These are phyloP conservation scores for Anthracocystis setariae DNA, from an alignment of 1,284 basidiomycete species.

Conservation along the genomic window DNA sequence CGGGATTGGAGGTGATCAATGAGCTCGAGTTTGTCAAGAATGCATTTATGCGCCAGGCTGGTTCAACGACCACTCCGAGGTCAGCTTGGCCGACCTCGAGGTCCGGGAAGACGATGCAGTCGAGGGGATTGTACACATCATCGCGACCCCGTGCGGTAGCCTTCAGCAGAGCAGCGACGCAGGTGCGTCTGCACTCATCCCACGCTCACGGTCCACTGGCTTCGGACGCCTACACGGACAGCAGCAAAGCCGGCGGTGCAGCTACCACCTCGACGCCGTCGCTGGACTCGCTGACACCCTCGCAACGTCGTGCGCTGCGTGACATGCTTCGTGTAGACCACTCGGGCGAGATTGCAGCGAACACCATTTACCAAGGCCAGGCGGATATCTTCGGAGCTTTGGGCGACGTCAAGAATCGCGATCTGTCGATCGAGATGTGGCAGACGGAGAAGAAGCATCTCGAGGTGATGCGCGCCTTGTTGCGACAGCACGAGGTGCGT, in stretches of 20 bases:
- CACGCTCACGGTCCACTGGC: constrained; percentile 21
- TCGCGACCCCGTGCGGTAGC: constrained; percentile 1
- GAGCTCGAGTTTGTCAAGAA: constrained; percentile 63
- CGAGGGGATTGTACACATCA: constrained; percentile 1
- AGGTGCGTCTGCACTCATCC: constrained; percentile 22
- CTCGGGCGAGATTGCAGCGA: constrained; percentile 65
- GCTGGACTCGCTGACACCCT: constrained; percentile 38
- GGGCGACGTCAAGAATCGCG: constrained; percentile 50
- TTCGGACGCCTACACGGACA: constrained; percentile 51
- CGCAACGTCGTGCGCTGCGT: constrained; percentile 45
- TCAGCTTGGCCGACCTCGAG: constrained; percentile 15
- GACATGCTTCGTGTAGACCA: constrained; percentile 67
- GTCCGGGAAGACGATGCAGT: constrained; percentile 2
- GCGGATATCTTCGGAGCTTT: constrained; percentile 60
- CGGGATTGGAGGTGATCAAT: constrained; percentile 65
- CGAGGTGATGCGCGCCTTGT: constrained; percentile 82
- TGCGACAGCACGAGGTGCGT: constrained; percentile 82
- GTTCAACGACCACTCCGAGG: constrained; percentile 20
- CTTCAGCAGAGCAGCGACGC: background rate
- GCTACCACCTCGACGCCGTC: constrained; percentile 36
- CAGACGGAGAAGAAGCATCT: constrained; percentile 94
- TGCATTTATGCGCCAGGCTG: constrained; percentile 50
- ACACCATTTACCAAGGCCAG: constrained; percentile 67
- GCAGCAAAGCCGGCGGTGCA: background rate
- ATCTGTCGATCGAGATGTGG: constrained; percentile 87